Percentiles rank a stretch among this genome's conserved stretches.
These are phyloP conservation scores for Conringia planisiliqua DNA, from an alignment of 345 rosid genomes.

Conservation along the genomic window DNA sequence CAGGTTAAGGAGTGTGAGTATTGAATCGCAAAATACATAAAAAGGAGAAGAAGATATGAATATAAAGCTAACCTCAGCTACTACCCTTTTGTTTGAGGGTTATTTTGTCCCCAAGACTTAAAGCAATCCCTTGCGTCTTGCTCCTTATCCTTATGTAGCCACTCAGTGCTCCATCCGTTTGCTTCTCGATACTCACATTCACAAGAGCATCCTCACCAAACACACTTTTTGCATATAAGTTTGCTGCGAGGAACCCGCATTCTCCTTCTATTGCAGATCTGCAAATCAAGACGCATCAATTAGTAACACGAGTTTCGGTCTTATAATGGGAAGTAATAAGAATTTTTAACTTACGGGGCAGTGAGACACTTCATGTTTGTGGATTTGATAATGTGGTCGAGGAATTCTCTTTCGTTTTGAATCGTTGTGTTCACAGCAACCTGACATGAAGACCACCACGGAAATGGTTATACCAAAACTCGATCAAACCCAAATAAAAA, in stretches of 20 bases:
- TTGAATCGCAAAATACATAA: background rate
- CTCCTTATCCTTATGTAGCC: slow-evolving; percentile 91
- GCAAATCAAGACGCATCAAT: slow-evolving; percentile 3
- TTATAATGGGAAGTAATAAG: background rate
- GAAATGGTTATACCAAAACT: background rate
- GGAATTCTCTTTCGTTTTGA: slow-evolving; percentile 37
- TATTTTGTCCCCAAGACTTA: slow-evolving; percentile 43
- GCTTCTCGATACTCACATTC: slow-evolving; percentile 79
- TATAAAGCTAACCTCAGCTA: slow-evolving; percentile 24
- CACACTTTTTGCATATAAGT: slow-evolving; percentile 84
- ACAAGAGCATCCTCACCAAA: slow-evolving; percentile 89
- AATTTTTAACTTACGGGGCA: slow-evolving; percentile 28
- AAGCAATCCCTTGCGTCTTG: slow-evolving; percentile 91
- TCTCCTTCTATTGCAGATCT: slow-evolving; percentile 82
- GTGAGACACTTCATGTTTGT: slow-evolving; percentile 42
- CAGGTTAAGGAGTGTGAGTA: slow-evolving; percentile 1
- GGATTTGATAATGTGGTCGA: slow-evolving; percentile 37
- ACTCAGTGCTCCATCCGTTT: slow-evolving; percentile 59
- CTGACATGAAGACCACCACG: slow-evolving; percentile 11
- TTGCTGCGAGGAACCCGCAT: slow-evolving; percentile 85
- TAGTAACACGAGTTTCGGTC: background rate
- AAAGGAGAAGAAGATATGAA: background rate
- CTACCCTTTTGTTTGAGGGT: slow-evolving; percentile 42
- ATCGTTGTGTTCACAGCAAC: slow-evolving; percentile 41
- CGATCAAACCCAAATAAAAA: background rate